These are phyloP conservation scores for Leonotis leonurus DNA, from an alignment of 257 asterid genomes.

Conservation along the genomic window DNA sequence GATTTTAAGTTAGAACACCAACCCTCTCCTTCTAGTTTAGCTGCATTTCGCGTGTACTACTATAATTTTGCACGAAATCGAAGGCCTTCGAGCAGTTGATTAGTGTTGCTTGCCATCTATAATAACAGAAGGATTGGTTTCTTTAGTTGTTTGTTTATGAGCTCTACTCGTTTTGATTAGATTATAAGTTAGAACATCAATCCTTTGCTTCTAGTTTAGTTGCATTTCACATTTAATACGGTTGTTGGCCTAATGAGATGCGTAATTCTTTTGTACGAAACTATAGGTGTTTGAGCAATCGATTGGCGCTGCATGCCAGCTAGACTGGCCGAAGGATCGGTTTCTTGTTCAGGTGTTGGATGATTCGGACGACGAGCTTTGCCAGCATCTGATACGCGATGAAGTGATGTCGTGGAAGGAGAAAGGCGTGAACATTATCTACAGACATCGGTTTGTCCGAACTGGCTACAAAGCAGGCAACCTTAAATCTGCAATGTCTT, in stretches of 20 bases:
- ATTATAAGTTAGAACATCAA: not conserved
- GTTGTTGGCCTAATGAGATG: no score
- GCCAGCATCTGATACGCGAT: slow-evolving; percentile 57
- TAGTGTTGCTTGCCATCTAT: no score
- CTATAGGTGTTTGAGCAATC: slow-evolving; percentile 74
- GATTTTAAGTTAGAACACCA: not conserved
- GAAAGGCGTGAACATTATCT: slow-evolving; percentile 75
- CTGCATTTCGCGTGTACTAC: no score
- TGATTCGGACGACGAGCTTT: slow-evolving; percentile 77
- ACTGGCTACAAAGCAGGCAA: slow-evolving; percentile 97
- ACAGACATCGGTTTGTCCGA: slow-evolving; percentile 71
- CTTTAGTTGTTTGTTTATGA: not conserved
- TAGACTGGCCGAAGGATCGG: slow-evolving; percentile 91
- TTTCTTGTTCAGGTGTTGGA: slow-evolving; percentile 77
- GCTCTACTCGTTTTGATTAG: not conserved
- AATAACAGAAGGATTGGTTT: no score
- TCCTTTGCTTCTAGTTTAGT: not conserved
- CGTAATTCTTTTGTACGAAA: no score
- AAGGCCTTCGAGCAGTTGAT: no score
- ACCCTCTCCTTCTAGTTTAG: not conserved
- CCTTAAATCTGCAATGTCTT: slow-evolving; percentile 88
- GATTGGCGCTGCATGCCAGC: slow-evolving; percentile 76
- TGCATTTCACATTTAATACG: no score
- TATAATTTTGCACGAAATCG: no score
- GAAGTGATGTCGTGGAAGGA: slow-evolving; percentile 73